These are phyloP conservation scores for Boletellus deceptivus DNA, from an alignment of 1,284 basidiomycete genomes.

Conservation along the genomic window DNA sequence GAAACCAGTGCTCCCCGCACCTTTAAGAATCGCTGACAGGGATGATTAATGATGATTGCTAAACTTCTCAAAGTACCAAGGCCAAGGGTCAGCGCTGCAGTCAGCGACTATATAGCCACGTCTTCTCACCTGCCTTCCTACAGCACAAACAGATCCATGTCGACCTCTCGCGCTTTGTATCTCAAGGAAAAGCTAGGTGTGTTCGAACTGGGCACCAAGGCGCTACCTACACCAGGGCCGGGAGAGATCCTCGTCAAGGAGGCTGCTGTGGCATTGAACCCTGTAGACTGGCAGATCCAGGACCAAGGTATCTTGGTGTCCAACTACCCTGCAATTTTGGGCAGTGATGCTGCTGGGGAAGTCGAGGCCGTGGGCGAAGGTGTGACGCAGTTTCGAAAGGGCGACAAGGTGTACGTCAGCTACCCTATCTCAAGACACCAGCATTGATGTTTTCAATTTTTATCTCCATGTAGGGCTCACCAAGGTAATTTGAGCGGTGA, in stretches of 20 bases:
- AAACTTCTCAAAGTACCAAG: no score
- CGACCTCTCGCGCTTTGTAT: slow-evolving; percentile 16
- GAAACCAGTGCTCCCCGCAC: no score
- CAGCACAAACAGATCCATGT: slow-evolving; percentile 6
- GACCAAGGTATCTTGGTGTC: slow-evolving; percentile 22
- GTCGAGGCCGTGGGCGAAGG: slow-evolving; percentile 45
- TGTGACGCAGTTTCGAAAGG: slow-evolving; percentile 41
- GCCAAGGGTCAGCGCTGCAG: no score
- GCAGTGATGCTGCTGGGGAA: slow-evolving; percentile 48
- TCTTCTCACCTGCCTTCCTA: background rate
- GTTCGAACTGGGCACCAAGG: slow-evolving; percentile 15
- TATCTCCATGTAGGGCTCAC: slow-evolving; percentile 21
- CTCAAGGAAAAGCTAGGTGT: slow-evolving; percentile 26
- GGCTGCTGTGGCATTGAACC: slow-evolving; percentile 23
- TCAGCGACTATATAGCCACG: no score
- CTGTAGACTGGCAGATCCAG: slow-evolving; percentile 40
- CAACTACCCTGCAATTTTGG: slow-evolving; percentile 39
- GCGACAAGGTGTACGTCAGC: slow-evolving; percentile 45
- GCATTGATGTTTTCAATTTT: background rate
- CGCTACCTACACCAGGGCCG: slow-evolving; percentile 14
- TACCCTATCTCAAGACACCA: background rate
- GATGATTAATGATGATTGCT: no score
- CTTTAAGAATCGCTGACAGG: no score
- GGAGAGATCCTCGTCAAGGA: slow-evolving; percentile 30
- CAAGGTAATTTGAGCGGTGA: slow-evolving; percentile 20